These are phyloP conservation scores for Pisolithus marmoratus DNA, from an alignment of 768 basidiomycete genomes.

Conservation along the genomic window DNA sequence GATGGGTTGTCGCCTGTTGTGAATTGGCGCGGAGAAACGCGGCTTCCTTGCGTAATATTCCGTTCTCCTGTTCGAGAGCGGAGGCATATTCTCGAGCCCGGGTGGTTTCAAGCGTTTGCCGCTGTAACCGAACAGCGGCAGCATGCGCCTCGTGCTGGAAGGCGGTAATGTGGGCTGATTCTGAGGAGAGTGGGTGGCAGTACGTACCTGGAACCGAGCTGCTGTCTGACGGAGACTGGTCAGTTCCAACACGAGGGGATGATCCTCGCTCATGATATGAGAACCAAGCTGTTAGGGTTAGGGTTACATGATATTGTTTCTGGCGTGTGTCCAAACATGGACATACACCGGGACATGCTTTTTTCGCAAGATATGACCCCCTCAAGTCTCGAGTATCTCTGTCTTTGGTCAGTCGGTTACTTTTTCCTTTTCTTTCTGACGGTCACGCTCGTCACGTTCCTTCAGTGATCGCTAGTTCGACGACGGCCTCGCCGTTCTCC, in stretches of 20 bases:
- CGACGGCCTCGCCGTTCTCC: not conserved
- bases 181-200: fast-evolving
- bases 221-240: constrained; percentile 41
- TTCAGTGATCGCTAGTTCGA: too few relatives aligned
- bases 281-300: not conserved
- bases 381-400: too few relatives aligned
- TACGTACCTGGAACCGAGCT: constrained; percentile 45
- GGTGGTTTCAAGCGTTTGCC: constrained; percentile 49
- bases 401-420: too few relatives aligned
- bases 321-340: not conserved
- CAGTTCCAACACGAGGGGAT: constrained; percentile 44
- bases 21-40: constrained; percentile 49
- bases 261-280: constrained; percentile 21
- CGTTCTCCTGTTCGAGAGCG: constrained; percentile 54
- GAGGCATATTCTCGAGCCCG: constrained; percentile 13
- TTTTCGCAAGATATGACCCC: constrained; percentile 5
- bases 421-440: too few relatives aligned
- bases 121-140: constrained; percentile 62
- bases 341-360: not conserved
- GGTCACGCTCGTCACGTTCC: too few relatives aligned
- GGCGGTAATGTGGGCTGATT: not conserved
- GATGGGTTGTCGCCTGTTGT: constrained; percentile 32
- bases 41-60: constrained; percentile 50
- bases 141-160: constrained; percentile 63
- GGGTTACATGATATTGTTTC: not conserved